Base-by-base conservation (phyloP, 2,329 filamentous ascomycete genomes). In the Ascochyta rabiei region DNA sequence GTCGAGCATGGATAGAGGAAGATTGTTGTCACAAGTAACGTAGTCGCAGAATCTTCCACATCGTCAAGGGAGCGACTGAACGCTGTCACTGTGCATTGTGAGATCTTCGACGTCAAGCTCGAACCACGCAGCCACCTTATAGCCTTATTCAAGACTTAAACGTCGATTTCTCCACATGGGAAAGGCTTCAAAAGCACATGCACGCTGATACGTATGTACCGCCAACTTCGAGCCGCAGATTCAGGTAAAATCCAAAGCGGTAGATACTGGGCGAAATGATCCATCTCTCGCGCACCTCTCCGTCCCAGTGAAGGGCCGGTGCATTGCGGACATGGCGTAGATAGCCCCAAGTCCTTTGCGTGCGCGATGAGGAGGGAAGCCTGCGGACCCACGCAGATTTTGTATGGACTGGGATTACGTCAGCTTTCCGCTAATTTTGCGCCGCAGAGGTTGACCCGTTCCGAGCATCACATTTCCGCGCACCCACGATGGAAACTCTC, bases 221-320 rank as follows among this genome's bases (percentile, higher is more conserved):
- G 77, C 77, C 76, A 74, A 77, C 76, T 75, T 76, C 79, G 79
- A 81, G 75, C 79, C 77, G 75, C 78, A 76, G 73, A 72, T 80
- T 80, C 76, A 77, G 76, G 67, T 72, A 63, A 72, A 73, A 76
- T 80, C 77, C 72, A 72, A 74, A 79, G 79, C 78, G 76, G 79
- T 76, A 81, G 79, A 81, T 81, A 81, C 79, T 72, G 77, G 78
- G 77, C 76, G 74, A 68, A 54, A 48, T 16, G 8, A 26, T 76
- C 69, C 60, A 54, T 81, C 77, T 81, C 59, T 75, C 78, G 75
- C 78, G 68, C 74, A 70, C 57, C 63, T 62, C 57, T 63, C 57
- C 61, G 62, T 61, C 63, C 67, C 78, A 80, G 64, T 80, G 77
- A 81, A 81, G 79, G 69, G 63, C 61, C 63, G 62, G 67, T 66